Percentiles rank a stretch among this genome's conserved stretches.
Conservation (phyloP, 2,329 filamentous ascomycete genomes). For the Gaeumannomyces tritici region DNA sequence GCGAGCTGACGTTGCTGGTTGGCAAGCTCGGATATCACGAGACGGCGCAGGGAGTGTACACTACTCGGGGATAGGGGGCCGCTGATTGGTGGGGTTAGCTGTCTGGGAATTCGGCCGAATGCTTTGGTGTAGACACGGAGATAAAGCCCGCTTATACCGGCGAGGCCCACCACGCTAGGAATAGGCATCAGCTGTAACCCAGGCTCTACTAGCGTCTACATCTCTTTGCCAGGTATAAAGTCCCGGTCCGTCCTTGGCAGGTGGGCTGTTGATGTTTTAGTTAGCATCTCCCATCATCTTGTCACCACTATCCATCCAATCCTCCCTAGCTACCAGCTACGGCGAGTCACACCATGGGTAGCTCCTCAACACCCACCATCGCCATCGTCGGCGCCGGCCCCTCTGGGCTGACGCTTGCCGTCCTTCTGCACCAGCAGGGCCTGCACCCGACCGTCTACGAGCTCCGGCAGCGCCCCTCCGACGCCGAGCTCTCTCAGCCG, state of each 20-base stretch:
- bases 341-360: neutral
- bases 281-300: neutral
- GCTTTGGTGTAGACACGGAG: no score
- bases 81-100: neutral
- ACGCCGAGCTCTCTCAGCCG: slow-evolving; percentile 14
- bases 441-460: slow-evolving; percentile 26
- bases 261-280: no score
- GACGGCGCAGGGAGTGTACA: slow-evolving; percentile 32
- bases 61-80: slow-evolving; percentile 11
- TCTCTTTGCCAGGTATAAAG: no score
- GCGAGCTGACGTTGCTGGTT: slow-evolving; percentile 26
- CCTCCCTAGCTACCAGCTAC: no score
- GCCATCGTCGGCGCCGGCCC: slow-evolving; percentile 37
- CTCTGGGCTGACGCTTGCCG: slow-evolving; percentile 34
- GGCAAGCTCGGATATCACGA: slow-evolving; percentile 35
- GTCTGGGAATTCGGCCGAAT: neutral
- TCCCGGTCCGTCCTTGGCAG: no score
- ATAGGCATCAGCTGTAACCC: no score
- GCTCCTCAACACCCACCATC: slow-evolving; percentile 15
- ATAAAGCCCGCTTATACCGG: no score
- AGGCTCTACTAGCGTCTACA: neutral
- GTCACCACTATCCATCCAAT: no score
- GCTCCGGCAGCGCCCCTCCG: slow-evolving; percentile 17
- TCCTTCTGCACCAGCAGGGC: slow-evolving; percentile 29
- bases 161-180: no score